phyloP scores from a whole-genome alignment of 2,329 filamentous ascomycete genomes.

The Tolypocladium capitatum region DNA sequence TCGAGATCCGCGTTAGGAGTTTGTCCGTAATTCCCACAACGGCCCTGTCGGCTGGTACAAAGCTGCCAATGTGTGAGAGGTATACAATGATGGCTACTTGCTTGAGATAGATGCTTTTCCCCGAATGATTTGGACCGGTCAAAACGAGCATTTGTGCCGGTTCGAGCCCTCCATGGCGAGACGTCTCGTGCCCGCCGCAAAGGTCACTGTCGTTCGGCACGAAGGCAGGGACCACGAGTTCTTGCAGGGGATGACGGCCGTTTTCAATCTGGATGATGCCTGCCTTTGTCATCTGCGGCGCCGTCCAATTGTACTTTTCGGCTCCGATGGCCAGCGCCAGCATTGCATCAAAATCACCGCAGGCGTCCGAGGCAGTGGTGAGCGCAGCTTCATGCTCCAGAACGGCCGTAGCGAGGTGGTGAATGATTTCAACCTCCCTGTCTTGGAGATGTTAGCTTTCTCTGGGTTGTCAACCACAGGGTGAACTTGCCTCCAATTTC shows the following conservation, averaged over 20 bases:
- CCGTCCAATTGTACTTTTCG: slow-evolving; percentile 54
- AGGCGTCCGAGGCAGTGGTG: slow-evolving; percentile 57
- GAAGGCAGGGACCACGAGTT: slow-evolving; percentile 66
- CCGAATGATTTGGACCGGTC: slow-evolving; percentile 92
- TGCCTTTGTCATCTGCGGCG: slow-evolving; percentile 54
- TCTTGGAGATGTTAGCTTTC: slow-evolving; percentile 35
- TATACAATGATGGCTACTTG: slow-evolving; percentile 85
- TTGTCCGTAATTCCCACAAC: slow-evolving; percentile 81
- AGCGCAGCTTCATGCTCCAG: slow-evolving; percentile 57
- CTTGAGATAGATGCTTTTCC: slow-evolving; percentile 92
- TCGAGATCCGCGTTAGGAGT: slow-evolving; percentile 75
- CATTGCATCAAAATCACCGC: slow-evolving; percentile 77
- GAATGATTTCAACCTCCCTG: slow-evolving; percentile 77
- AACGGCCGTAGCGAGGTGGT: slow-evolving; percentile 58
- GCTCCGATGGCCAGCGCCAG: slow-evolving; percentile 71
- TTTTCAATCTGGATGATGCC: slow-evolving; percentile 62
- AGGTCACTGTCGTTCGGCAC: slow-evolving; percentile 72
- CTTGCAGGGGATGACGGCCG: slow-evolving; percentile 81
- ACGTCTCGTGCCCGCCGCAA: slow-evolving; percentile 38
- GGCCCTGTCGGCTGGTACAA: slow-evolving; percentile 68
- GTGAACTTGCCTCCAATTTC: slow-evolving; percentile 57
- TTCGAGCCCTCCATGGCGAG: neutral
- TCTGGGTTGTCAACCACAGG: no score
- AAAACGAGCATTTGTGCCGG: slow-evolving; percentile 55
- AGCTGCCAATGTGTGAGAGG: slow-evolving; percentile 84